phyloP scores from a whole-genome alignment of 2,329 filamentous ascomycete species.

The Daldinia sp. region DNA sequence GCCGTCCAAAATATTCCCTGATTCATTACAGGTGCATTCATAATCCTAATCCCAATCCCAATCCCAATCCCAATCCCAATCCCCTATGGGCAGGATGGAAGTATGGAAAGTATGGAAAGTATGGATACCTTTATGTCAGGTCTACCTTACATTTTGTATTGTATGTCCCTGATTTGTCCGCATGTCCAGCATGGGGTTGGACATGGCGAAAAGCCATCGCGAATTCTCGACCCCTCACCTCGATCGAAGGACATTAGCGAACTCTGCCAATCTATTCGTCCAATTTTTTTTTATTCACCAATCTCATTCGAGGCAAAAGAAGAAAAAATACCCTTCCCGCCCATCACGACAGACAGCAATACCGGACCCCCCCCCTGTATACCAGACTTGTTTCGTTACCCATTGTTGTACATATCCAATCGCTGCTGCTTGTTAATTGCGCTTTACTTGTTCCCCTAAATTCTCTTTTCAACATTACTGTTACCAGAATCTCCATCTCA shows the following conservation, averaged over 20 bases:
- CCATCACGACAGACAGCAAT: constrained; percentile 34
- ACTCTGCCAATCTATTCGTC: constrained; percentile 39
- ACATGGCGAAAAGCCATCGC: constrained; percentile 38
- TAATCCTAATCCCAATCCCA: constrained; percentile 5
- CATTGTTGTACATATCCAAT: constrained; percentile 20
- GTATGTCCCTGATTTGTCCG: constrained; percentile 33
- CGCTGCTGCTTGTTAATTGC: constrained; percentile 2
- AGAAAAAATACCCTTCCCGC: constrained; percentile 21
- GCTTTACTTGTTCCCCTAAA: constrained; percentile 1
- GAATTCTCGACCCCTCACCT: constrained; percentile 42
- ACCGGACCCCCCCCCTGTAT: constrained; percentile 30
- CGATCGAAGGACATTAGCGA: constrained; percentile 34
- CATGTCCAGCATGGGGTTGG: constrained; percentile 32
- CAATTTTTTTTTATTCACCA: constrained; percentile 28
- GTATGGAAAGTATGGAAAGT: no score
- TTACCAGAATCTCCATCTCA: constrained; percentile 35
- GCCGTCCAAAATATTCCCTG: constrained; percentile 24
- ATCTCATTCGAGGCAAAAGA: constrained; percentile 27
- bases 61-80: no score
- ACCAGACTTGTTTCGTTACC: constrained; percentile 24
- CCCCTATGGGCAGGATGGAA: no score
- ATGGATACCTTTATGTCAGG: constrained; percentile 6
- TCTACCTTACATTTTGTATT: constrained; percentile 2
- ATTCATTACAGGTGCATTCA: constrained; percentile 32
- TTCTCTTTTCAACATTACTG: constrained; percentile 28